phyloP scores from a whole-genome alignment of 2,329 filamentous ascomycete genomes.

The Lachnellula occidentalis region DNA sequence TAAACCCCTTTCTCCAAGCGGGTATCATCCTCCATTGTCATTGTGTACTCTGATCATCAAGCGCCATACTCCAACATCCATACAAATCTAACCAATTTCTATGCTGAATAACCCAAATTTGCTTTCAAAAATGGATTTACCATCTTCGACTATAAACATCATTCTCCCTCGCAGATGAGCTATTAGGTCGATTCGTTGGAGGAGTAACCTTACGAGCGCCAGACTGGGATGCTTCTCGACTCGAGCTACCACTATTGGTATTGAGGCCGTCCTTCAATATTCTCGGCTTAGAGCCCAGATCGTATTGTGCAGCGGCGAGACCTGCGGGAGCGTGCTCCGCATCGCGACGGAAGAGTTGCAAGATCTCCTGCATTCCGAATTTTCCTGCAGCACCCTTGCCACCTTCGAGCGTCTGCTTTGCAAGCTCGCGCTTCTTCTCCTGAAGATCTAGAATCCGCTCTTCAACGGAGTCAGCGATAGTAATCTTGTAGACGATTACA shows the following conservation, averaged over 20 bases:
- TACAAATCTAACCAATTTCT: neutral
- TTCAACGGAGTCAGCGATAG: slow-evolving; percentile 80
- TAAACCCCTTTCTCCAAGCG: neutral
- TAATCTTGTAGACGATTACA: slow-evolving; percentile 92
- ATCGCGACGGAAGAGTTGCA: slow-evolving; percentile 65
- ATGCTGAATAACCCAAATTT: neutral
- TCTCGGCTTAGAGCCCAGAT: slow-evolving; percentile 24
- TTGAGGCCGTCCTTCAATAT: slow-evolving; percentile 25
- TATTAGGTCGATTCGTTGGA: slow-evolving; percentile 5
- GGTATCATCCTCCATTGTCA: neutral
- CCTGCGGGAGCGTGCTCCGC: slow-evolving; percentile 25
- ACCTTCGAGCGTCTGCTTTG: slow-evolving; percentile 85
- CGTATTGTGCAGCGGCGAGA: slow-evolving; percentile 13
- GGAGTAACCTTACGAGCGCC: slow-evolving; percentile 20
- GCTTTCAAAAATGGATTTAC: slow-evolving; percentile 11
- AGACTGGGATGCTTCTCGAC: slow-evolving; percentile 14
- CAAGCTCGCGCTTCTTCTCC: slow-evolving; percentile 85
- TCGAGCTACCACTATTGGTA: slow-evolving; percentile 9
- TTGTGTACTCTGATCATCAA: neutral
- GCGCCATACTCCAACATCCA: neutral
- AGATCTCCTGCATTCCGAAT: slow-evolving; percentile 86
- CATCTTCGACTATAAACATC: slow-evolving; percentile 30
- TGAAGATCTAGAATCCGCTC: slow-evolving; percentile 92
- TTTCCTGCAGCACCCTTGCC: slow-evolving; percentile 71
- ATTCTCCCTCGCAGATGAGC: slow-evolving; percentile 22